Base-by-base conservation (phyloP, 768 basidiomycete species). In the Psilocybe sp. region DNA sequence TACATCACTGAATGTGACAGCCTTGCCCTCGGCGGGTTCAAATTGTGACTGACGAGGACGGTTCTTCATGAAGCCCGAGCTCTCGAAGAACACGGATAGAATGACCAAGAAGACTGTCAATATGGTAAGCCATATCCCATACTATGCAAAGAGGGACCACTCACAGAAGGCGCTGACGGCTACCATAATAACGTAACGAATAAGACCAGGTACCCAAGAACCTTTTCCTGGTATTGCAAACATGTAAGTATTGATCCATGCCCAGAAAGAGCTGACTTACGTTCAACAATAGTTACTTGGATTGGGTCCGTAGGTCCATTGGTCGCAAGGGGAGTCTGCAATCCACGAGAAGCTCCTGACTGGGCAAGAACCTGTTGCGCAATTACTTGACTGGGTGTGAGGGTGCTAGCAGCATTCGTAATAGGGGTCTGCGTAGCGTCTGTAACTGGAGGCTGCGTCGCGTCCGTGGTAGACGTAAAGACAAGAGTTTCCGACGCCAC, bases 1-100 rank as follows among this genome's bases (percentile, higher is more conserved):
- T 5, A 99, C 94, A 68, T 99, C 97, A 54, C 81, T 85, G 63
- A 99, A 98, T 60, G 81, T 94, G 68, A 95, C 87, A 1, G 82
- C 75, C 60, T 89, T 91, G 28, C 85, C 89, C 63, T 87, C 79
- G 3, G 79, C 70, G 6, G 92, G 88, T 58, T 94, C 87, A 60
- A 94, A 98, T 59, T 95, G 86, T 20, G 85, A 70, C 52, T 87
- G 84, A 28, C 82, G 81, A 36, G 87, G 85, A 3, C 88, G 92
- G 5, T 89, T 84, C 71, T 96, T 96, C 74, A 97, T 81, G 37
- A 98, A 76, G 3, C 95, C 95, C 19, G 92, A 88, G 65, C 92
- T 95, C 69, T 98, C 96, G 59, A 98, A 81, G 58, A 97, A 76
- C 32, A 97, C 85, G 1, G 92, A 88, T 19, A 98, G 71, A 32